Evolutionary conservation across 495 filamentous ascomycete genomes (phyloP).

Genomic region (Penicillium mononematosum): DNA sequence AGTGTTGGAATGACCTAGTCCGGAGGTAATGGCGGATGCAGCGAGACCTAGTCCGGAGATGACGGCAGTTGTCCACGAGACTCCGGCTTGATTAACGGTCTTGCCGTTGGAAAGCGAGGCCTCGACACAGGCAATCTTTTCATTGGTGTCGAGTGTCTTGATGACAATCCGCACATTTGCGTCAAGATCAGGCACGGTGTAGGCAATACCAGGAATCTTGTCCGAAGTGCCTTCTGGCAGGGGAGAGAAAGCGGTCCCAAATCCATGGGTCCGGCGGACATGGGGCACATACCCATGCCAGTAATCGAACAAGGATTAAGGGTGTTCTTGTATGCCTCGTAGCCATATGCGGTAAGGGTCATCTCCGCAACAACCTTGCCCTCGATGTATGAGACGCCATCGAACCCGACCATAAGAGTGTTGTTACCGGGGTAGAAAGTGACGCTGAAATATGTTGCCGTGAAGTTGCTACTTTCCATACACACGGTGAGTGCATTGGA

Average conservation of each 20-base stretch:
- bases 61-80: slow-evolving; percentile 85
- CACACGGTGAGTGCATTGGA: slow-evolving; percentile 79
- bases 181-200: slow-evolving; percentile 89
- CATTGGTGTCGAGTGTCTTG: slow-evolving; percentile 58
- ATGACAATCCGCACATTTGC: slow-evolving; percentile 80
- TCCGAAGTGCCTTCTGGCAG: slow-evolving; percentile 56
- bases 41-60: slow-evolving; percentile 82
- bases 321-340: slow-evolving; percentile 57
- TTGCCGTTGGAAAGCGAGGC: slow-evolving; percentile 88
- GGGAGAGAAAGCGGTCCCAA: slow-evolving; percentile 63
- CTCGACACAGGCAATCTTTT: slow-evolving; percentile 82
- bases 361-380: slow-evolving; percentile 82
- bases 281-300: slow-evolving; percentile 83
- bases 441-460: slow-evolving; percentile 80
- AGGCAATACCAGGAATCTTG: slow-evolving; percentile 78
- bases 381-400: slow-evolving; percentile 79
- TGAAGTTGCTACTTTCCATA: slow-evolving; percentile 74
- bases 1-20: slow-evolving; percentile 89
- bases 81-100: slow-evolving; percentile 84
- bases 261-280: slow-evolving; percentile 81
- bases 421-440: slow-evolving; percentile 74
- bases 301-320: slow-evolving; percentile 74
- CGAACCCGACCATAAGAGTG: slow-evolving; percentile 69
- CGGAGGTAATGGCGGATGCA: slow-evolving; percentile 78
- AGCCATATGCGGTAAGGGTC: slow-evolving; percentile 78